Base-by-base conservation (phyloP, 345 rosid genomes). In the Rhodamnia rubescens region DNA sequence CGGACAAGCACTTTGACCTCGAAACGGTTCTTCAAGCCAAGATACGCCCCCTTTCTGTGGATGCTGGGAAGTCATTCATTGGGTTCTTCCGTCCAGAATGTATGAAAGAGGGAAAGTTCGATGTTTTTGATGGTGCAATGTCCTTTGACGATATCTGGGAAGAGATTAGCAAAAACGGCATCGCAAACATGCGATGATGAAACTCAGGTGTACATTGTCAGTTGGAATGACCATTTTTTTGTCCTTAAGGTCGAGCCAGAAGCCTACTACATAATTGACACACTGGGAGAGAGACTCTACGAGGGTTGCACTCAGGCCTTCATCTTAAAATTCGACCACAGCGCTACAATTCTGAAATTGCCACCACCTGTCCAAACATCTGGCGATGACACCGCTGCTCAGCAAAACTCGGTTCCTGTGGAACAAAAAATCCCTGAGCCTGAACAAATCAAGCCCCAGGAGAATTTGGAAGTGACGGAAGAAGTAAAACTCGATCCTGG, bases 221-320 rank as follows among this genome's bases (percentile, higher is more conserved):
- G 99, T 89, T 97, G 99, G 98, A 97, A 97, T 59, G 99, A 97
- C 88, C 99, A 97, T 90, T 97, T 97, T 89, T 97, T 97, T 47
- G 88, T 97, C 83, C 96, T 95, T 44, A 93, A 93, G 84, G 93
- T 95, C 29, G 95, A 94, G 87, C 91, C 91, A 22, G 95, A 95
- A 86, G 97, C 98, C 83, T 97, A 93, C 87, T 97, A 94, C 92
- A 94, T 97, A 55, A 93, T 97, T 36, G 99, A 97, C 86, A 94
- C 98, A 4, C 87, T 97, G 69, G 99, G 99, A 27, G 99, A 97
- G 94, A 92, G 98, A 88, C 98, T 97, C 4, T 94, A 90, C 8
- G 99, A 97, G 91, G 98, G 98, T 69, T 97, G 98, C 90, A 90
- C 89, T 90, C 98, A 95, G 88, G 99, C 98, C 53, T 95, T 95